A percentile compares a stretch with the other conserved stretches of the same genome.
phyloP scores from a whole-genome alignment of 129 eudicot species.

The Saussurea involucrata region DNA sequence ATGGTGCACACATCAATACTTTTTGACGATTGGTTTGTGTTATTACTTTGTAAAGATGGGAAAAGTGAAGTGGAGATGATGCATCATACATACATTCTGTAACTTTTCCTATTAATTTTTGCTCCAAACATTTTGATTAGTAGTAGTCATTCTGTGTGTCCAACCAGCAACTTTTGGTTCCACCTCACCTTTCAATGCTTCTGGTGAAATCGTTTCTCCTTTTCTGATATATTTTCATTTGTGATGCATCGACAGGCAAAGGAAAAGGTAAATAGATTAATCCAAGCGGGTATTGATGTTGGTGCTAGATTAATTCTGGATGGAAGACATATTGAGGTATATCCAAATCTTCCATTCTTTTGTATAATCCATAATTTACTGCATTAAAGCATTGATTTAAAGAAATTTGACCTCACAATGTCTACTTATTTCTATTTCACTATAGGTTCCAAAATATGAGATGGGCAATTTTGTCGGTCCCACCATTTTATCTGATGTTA shows the following conservation, averaged over 20 bases:
- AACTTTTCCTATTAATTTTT: not conserved
- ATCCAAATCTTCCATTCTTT: not conserved
- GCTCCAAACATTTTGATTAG: not conserved
- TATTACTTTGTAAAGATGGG: not conserved
- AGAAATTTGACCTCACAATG: not conserved
- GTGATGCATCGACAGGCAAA: slow-evolving; percentile 58
- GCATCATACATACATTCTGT: not conserved
- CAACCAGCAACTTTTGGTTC: not conserved
- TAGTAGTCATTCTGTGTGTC: not conserved
- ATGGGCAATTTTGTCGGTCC: slow-evolving; percentile 88
- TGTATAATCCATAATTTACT: not conserved
- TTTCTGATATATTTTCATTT: not conserved
- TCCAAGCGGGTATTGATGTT: slow-evolving; percentile 70
- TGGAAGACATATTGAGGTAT: slow-evolving; percentile 87
- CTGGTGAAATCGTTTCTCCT: not conserved
- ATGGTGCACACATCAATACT: slow-evolving; percentile 41
- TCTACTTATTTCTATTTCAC: not conserved
- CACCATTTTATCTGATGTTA: slow-evolving; percentile 67
- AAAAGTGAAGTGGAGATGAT: not conserved
- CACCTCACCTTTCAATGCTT: not conserved
- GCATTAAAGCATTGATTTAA: not conserved
- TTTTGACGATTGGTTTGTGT: not conserved
- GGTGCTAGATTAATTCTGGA: slow-evolving; percentile 94
- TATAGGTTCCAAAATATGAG: slow-evolving; percentile 68
- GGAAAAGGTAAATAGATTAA: slow-evolving; percentile 67